These are phyloP conservation scores for Calocybe gambosa DNA, from an alignment of 1,284 basidiomycete genomes.

Conservation along the genomic window DNA sequence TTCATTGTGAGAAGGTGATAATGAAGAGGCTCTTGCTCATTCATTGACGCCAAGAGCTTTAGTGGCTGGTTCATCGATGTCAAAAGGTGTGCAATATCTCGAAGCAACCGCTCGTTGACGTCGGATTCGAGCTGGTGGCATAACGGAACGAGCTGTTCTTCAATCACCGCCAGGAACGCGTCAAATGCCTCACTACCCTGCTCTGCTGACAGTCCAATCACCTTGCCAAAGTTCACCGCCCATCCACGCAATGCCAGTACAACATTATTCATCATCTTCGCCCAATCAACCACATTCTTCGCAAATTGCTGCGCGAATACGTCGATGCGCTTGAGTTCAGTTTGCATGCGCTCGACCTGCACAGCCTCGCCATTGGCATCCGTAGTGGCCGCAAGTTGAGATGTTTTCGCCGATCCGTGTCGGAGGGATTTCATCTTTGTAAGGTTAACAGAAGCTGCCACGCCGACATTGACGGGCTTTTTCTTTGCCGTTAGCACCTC, in stretches of 20 bases:
- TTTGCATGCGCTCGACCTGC: slow-evolving; percentile 48
- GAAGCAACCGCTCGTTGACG: slow-evolving; percentile 48
- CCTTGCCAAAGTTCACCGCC: slow-evolving; percentile 58
- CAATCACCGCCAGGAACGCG: slow-evolving; percentile 60
- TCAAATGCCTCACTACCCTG: slow-evolving; percentile 61
- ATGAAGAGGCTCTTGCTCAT: slow-evolving; percentile 63
- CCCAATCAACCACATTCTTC: slow-evolving; percentile 57
- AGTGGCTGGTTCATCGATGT: slow-evolving; percentile 53
- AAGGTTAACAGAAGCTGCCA: slow-evolving; percentile 52
- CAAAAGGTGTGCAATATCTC: slow-evolving; percentile 48
- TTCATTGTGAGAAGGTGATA: slow-evolving; percentile 58
- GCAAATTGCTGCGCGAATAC: slow-evolving; percentile 55
- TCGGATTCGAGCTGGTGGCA: slow-evolving; percentile 44
- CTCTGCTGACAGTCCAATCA: slow-evolving; percentile 55
- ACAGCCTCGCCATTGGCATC: slow-evolving; percentile 46
- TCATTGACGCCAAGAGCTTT: slow-evolving; percentile 63
- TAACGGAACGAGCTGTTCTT: slow-evolving; percentile 46
- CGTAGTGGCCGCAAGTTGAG: slow-evolving; percentile 10
- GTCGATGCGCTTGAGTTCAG: slow-evolving; percentile 47
- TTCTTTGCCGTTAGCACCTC: slow-evolving; percentile 54
- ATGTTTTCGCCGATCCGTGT: slow-evolving; percentile 20
- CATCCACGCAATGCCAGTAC: slow-evolving; percentile 47
- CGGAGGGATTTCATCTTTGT: slow-evolving; percentile 51
- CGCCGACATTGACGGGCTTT: slow-evolving; percentile 40
- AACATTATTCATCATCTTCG: slow-evolving; percentile 38